phyloP scores from a whole-genome alignment of 2,329 filamentous ascomycete genomes.

The Biscogniauxia marginata region DNA sequence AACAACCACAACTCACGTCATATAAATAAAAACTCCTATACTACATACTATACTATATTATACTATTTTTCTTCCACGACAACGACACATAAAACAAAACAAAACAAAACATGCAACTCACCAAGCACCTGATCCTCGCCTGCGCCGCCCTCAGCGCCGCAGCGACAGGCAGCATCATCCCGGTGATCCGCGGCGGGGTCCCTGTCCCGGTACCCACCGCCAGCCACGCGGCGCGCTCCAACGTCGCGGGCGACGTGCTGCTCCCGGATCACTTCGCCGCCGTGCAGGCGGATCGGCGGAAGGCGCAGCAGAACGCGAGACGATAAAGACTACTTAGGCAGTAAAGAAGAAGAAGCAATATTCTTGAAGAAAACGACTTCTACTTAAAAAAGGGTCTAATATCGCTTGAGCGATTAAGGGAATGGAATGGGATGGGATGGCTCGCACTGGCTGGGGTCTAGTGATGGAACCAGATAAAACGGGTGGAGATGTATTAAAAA shows the following conservation, averaged over 20 bases:
- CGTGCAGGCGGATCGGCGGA: conserved; percentile 20
- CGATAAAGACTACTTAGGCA: conserved; percentile 9
- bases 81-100: background rate
- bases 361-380: too few species aligned
- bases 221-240: background rate
- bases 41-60: background rate
- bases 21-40: too few species aligned
- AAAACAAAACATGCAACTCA: conserved; percentile 18
- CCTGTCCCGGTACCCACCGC: background rate
- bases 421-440: too few species aligned
- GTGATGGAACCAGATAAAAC: too few species aligned
- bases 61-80: background rate
- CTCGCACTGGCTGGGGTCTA: too few species aligned
- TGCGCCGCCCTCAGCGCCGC: conserved; percentile 4
- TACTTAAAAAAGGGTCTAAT: too few species aligned
- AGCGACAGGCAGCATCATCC: conserved; percentile 15
- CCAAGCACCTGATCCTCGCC: conserved; percentile 17
- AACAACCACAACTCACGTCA: too few species aligned
- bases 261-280: conserved; percentile 16
- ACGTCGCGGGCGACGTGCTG: conserved; percentile 5
- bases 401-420: too few species aligned
- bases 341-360: background rate
- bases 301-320: conserved; percentile 5
- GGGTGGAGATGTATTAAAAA: too few species aligned
- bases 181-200: conserved; percentile 3